phyloP scores from a whole-genome alignment of 1,284 basidiomycete genomes.

The Sparassis latifolia region DNA sequence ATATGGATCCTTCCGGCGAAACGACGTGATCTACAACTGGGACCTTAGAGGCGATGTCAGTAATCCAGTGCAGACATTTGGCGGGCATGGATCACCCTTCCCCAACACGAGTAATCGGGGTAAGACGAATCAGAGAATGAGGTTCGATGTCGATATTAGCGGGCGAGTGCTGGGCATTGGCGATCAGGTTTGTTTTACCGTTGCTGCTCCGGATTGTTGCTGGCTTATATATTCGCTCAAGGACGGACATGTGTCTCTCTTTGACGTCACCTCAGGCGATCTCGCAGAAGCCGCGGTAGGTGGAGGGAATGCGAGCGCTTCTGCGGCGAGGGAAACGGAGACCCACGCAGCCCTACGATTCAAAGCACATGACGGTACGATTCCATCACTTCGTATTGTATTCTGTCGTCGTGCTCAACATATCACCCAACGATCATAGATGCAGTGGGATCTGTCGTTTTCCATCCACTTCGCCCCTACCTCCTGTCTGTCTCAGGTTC shows the following conservation, averaged over 20 bases:
- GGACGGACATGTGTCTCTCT: slow-evolving; percentile 36
- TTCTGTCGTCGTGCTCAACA: background rate
- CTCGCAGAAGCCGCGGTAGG: background rate
- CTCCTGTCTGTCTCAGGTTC: slow-evolving; percentile 61
- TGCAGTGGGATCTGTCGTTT: slow-evolving; percentile 53
- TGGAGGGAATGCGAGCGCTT: slow-evolving; percentile 2
- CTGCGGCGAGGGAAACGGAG: slow-evolving; percentile 35
- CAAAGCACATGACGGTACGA: background rate
- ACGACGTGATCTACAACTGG: slow-evolving; percentile 64
- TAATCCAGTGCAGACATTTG: slow-evolving; percentile 37
- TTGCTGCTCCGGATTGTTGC: background rate
- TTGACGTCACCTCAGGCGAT: slow-evolving; percentile 28
- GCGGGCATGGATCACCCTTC: slow-evolving; percentile 10
- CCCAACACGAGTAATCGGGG: slow-evolving; percentile 4
- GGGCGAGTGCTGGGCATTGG: slow-evolving; percentile 69
- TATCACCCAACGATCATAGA: slow-evolving; percentile 31
- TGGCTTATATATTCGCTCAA: slow-evolving; percentile 3
- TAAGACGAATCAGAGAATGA: slow-evolving; percentile 69
- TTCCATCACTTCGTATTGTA: background rate
- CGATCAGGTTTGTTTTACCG: slow-evolving; percentile 47
- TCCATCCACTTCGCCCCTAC: slow-evolving; percentile 49
- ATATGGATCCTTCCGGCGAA: slow-evolving; percentile 73
- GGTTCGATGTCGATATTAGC: slow-evolving; percentile 72
- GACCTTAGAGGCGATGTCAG: slow-evolving; percentile 67
- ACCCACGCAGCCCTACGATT: background rate